A percentile compares a stretch with the other conserved stretches of the same genome.
phyloP scores from a whole-genome alignment of 192 early-diverging fungal species.

The Pilaira anomala region DNA sequence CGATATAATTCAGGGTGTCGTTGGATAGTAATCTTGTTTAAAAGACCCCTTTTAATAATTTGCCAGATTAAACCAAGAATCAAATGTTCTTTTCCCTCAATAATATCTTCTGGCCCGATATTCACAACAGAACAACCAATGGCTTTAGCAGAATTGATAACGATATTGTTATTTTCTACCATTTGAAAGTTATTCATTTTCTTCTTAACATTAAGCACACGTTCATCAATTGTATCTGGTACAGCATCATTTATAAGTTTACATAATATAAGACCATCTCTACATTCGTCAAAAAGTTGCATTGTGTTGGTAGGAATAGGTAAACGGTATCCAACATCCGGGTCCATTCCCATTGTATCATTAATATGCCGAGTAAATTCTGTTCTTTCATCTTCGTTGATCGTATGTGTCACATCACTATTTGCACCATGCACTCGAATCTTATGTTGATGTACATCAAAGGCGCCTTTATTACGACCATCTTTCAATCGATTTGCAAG shows the following conservation, averaged over 20 bases:
- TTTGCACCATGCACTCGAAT: slow-evolving; percentile 84
- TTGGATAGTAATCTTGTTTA: slow-evolving; percentile 97
- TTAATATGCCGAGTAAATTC: slow-evolving; percentile 97
- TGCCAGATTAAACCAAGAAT: slow-evolving; percentile 98
- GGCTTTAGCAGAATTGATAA: slow-evolving; percentile 98
- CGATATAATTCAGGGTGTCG: slow-evolving; percentile 97
- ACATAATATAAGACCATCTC: slow-evolving; percentile 89
- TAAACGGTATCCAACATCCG: slow-evolving; percentile 77
- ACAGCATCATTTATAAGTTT: slow-evolving; percentile 99
- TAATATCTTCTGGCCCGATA: slow-evolving; percentile 95
- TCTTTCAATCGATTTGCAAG: slow-evolving; percentile 50
- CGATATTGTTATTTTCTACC: slow-evolving; percentile 99
- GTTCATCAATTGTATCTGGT: slow-evolving; percentile 97
- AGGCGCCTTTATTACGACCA: slow-evolving; percentile 45
- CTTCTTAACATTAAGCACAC: slow-evolving; percentile 88
- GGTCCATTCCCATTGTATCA: slow-evolving; percentile 74
- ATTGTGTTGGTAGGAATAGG: slow-evolving; percentile 92
- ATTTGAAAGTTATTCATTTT: slow-evolving; percentile 94
- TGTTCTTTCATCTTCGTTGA: slow-evolving; percentile 98
- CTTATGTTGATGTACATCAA: slow-evolving; percentile 66
- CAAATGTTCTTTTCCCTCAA: slow-evolving; percentile 95
- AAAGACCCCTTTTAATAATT: slow-evolving; percentile 97
- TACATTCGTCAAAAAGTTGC: slow-evolving; percentile 95
- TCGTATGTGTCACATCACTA: slow-evolving; percentile 90
- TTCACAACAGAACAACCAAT: slow-evolving; percentile 98